Evolutionary conservation across 352 stramenopile genomes (phyloP).

Genomic region (Globisporangium ultimum): DNA sequence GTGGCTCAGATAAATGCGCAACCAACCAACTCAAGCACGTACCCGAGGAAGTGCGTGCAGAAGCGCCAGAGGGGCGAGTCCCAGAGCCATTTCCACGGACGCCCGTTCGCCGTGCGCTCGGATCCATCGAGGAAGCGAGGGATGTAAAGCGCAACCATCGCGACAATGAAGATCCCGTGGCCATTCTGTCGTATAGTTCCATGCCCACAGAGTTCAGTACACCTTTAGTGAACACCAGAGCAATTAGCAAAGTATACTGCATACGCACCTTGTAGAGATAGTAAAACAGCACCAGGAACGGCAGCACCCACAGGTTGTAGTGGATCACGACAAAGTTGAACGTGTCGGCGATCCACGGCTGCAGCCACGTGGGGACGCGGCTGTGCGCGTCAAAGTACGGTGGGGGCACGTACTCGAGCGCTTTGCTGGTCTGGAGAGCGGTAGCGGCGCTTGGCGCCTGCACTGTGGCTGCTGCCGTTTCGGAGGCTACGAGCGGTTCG

Average conservation of each 20-base stretch:
- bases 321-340: conserved; percentile 71
- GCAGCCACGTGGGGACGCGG: conserved; percentile 40
- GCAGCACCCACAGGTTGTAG: conserved; percentile 68
- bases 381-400: conserved; percentile 43
- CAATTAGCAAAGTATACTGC: not conserved
- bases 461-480: no score
- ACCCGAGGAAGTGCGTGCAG: conserved; percentile 47
- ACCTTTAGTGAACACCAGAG: no score
- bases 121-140: conserved; percentile 35
- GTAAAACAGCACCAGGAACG: conserved; percentile 53
- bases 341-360: conserved; percentile 32
- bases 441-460: no score
- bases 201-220: not conserved
- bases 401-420: conserved; percentile 40
- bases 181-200: conserved; percentile 24
- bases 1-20: no score
- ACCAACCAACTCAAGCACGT: not conserved
- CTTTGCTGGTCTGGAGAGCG: not conserved
- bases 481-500: no score
- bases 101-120: conserved; percentile 28
- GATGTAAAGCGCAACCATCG: conserved; percentile 51
- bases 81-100: conserved; percentile 33
- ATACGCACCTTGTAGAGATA: conserved; percentile 44
- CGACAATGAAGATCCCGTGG: conserved; percentile 50
- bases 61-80: conserved; percentile 29